Percentiles rank a stretch among this genome's conserved stretches.
Evolutionary conservation across 768 basidiomycete genomes (phyloP).

Genomic region (Ramaria sp.): DNA sequence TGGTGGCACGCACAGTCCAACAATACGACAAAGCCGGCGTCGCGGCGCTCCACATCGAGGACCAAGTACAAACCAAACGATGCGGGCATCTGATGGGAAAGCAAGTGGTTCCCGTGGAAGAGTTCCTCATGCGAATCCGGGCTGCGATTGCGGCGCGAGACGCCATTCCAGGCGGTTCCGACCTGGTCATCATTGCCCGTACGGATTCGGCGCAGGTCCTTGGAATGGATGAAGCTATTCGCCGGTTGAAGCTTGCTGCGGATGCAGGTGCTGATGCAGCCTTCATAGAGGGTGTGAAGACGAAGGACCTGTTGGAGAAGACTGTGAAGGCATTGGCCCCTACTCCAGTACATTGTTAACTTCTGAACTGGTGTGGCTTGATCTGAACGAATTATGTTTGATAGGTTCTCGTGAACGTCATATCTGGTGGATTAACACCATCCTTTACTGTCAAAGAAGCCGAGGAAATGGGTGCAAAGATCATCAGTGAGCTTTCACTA

Average conservation of each 20-base stretch:
- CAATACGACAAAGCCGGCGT: conserved; percentile 61
- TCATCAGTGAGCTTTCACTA: conserved; percentile 47
- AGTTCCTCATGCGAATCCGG: conserved; percentile 62
- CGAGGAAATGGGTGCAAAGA: conserved; percentile 59
- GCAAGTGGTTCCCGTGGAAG: conserved; percentile 71
- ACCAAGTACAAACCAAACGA: conserved; percentile 74
- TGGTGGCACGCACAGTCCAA: conserved; percentile 65
- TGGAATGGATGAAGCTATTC: conserved; percentile 68
- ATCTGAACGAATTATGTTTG: not conserved
- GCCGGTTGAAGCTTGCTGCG: conserved; percentile 55
- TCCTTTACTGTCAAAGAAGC: conserved; percentile 62
- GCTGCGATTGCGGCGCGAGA: conserved; percentile 72
- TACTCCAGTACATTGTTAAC: conserved; percentile 37
- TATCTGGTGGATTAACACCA: conserved; percentile 68
- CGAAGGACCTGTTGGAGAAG: conserved; percentile 46
- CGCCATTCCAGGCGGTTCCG: conserved; percentile 60
- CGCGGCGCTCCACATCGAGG: conserved; percentile 70
- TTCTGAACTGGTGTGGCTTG: not conserved
- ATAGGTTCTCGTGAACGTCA: conserved; percentile 66
- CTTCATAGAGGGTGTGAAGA: conserved; percentile 73
- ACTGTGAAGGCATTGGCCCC: conserved; percentile 62
- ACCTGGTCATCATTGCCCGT: conserved; percentile 69
- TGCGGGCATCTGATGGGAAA: conserved; percentile 76
- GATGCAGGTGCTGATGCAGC: conserved; percentile 71
- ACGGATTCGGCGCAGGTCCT: conserved; percentile 72